Conservation (phyloP, 179 eudicot species). For the Camellia oleifera region DNA sequence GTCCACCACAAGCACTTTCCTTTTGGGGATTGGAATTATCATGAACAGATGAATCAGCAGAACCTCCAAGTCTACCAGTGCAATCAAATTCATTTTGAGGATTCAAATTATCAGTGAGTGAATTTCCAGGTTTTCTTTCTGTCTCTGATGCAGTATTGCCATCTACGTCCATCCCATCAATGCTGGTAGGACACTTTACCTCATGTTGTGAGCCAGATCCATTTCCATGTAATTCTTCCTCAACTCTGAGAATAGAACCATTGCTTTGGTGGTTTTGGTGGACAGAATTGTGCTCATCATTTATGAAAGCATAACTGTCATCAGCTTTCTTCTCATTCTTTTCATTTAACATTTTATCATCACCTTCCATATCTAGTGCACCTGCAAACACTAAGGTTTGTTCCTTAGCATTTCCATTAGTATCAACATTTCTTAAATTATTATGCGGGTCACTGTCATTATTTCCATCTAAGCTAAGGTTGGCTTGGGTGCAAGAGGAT, state of each 20-base stretch:
- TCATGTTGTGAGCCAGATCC: slow-evolving; percentile 34
- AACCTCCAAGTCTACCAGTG: slow-evolving; percentile 26
- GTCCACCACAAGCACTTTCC: slow-evolving; percentile 29
- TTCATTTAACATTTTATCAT: slow-evolving; percentile 26
- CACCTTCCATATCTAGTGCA: slow-evolving; percentile 32
- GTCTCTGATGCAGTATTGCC: slow-evolving; percentile 30
- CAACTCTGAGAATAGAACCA: slow-evolving; percentile 30
- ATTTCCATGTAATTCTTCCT: slow-evolving; percentile 34
- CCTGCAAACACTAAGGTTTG: slow-evolving; percentile 32
- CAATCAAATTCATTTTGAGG: slow-evolving; percentile 31
- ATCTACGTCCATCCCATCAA: slow-evolving; percentile 32
- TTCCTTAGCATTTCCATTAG: slow-evolving; percentile 43
- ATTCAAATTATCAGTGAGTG: slow-evolving; percentile 20
- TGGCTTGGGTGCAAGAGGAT: slow-evolving; percentile 54
- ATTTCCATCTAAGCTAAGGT: slow-evolving; percentile 46
- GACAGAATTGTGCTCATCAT: slow-evolving; percentile 28
- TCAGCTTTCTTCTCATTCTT: slow-evolving; percentile 31
- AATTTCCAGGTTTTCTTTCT: slow-evolving; percentile 25
- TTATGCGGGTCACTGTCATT: slow-evolving; percentile 37
- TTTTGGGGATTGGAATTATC: slow-evolving; percentile 24
- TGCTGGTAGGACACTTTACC: slow-evolving; percentile 24
- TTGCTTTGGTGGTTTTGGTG: slow-evolving; percentile 29
- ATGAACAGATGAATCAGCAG: slow-evolving; percentile 29
- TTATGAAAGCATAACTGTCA: slow-evolving; percentile 28
- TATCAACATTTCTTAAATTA: slow-evolving; percentile 36